phyloP scores from a whole-genome alignment of 169 alveolate genomes.

The Plasmodium gonderi region DNA sequence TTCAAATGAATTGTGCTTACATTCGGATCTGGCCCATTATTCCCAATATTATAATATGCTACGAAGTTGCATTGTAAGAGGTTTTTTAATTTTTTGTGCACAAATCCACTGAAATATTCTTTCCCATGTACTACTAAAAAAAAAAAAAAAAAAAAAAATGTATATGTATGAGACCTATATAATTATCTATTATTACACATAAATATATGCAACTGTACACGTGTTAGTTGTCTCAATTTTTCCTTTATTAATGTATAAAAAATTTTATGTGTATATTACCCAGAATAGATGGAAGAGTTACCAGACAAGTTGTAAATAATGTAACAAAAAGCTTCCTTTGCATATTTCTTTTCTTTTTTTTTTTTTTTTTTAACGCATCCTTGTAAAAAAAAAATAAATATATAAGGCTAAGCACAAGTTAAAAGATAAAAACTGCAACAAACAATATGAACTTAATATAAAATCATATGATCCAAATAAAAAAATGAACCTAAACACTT shows the following conservation, averaged over 20 bases:
- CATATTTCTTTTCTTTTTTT: slow-evolving; percentile 39
- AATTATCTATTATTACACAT: neutral
- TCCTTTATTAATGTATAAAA: neutral
- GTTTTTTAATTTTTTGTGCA: slow-evolving; percentile 21
- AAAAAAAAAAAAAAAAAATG: neutral
- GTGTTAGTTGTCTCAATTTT: neutral
- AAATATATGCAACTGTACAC: neutral
- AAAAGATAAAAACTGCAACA: neutral
- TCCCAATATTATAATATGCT: slow-evolving; percentile 24
- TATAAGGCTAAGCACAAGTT: neutral
- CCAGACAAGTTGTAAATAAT: slow-evolving; percentile 14
- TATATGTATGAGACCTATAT: neutral
- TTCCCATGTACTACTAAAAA: slow-evolving; percentile 12
- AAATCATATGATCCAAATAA: neutral
- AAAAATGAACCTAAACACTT: neutral
- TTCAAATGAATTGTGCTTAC: slow-evolving; percentile 7
- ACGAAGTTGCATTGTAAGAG: slow-evolving; percentile 41
- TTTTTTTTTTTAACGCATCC: slow-evolving; percentile 54
- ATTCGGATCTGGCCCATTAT: slow-evolving; percentile 14
- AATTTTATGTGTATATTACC: slow-evolving; percentile 27
- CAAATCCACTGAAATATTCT: slow-evolving; percentile 14
- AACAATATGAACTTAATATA: neutral
- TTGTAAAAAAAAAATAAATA: neutral
- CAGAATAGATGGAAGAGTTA: neutral
- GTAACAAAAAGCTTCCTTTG: slow-evolving; percentile 23